A percentile compares a stretch with the other conserved stretches of the same genome.
These are phyloP conservation scores for Plasmodium berghei DNA, from an alignment of 169 alveolate genomes.

Conservation along the genomic window DNA sequence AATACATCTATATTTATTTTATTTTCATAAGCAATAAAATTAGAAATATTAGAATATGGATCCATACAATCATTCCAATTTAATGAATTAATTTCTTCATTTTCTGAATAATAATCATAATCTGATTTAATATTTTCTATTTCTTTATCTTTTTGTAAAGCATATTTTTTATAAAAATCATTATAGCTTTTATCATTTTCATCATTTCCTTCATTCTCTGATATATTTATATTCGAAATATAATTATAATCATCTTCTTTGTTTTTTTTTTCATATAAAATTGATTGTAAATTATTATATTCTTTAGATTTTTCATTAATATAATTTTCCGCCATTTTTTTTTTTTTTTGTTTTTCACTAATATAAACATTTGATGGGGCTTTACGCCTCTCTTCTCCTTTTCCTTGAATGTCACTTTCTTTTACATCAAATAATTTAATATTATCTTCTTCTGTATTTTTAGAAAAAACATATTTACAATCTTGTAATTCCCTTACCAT, in stretches of 20 bases:
- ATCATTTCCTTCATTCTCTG: constrained; percentile 1
- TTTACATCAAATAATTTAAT: constrained; percentile 64
- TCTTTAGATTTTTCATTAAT: constrained; percentile 55
- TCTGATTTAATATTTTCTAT: neutral
- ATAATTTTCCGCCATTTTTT: constrained; percentile 28
- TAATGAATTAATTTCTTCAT: neutral
- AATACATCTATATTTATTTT: constrained; percentile 45
- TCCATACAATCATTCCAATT: neutral
- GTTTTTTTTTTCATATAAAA: constrained; percentile 26
- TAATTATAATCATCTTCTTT: constrained; percentile 23
- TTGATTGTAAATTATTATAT: constrained; percentile 23
- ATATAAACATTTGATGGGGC: constrained; percentile 59
- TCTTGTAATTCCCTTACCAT: constrained; percentile 91
- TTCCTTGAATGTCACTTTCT: constrained; percentile 41
- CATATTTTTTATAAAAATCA: neutral
- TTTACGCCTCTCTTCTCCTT: constrained; percentile 66
- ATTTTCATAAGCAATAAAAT: constrained; percentile 41
- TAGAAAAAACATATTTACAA: constrained; percentile 48
- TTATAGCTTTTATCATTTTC: neutral
- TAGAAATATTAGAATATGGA: constrained; percentile 8
- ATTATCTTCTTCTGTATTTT: constrained; percentile 75
- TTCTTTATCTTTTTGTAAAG: neutral
- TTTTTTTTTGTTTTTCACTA: constrained; percentile 57
- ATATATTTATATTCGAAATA: neutral
- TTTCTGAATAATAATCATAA: neutral